Conservation (phyloP, 768 basidiomycete genomes). For the Leucocoprinus birnbaumii region DNA sequence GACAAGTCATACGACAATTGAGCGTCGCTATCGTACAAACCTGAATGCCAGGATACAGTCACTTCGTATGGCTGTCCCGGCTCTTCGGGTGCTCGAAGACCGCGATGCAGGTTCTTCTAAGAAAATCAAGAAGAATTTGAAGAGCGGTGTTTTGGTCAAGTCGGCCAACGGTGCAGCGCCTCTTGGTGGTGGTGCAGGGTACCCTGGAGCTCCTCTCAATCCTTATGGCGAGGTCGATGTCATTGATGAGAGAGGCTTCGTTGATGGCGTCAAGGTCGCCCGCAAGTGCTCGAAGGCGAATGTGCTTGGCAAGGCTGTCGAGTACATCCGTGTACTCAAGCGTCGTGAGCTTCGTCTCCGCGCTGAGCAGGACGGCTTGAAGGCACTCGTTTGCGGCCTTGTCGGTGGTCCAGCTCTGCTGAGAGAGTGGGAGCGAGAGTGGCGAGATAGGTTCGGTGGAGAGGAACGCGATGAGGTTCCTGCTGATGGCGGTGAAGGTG, state of each 20-base stretch:
- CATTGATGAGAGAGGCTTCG: constrained; percentile 81
- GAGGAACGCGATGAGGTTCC: constrained; percentile 65
- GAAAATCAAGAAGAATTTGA: constrained; percentile 46
- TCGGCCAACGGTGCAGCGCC: constrained; percentile 14
- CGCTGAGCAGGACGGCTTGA: constrained; percentile 74
- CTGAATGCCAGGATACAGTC: constrained; percentile 84
- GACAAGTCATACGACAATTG: constrained; percentile 88
- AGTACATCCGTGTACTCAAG: constrained; percentile 89
- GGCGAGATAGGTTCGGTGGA: constrained; percentile 72
- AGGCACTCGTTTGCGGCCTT: constrained; percentile 63
- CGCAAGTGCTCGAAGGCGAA: constrained; percentile 90
- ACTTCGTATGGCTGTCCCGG: constrained; percentile 78
- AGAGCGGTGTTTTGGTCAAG: constrained; percentile 35
- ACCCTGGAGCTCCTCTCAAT: constrained; percentile 26
- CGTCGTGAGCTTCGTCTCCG: constrained; percentile 68
- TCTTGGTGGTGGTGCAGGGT: not conserved
- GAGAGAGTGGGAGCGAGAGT: constrained; percentile 74
- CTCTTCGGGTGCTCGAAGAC: constrained; percentile 74
- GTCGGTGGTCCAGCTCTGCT: constrained; percentile 73
- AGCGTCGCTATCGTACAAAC: constrained; percentile 85
- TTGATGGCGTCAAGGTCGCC: constrained; percentile 91
- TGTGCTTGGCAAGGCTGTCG: constrained; percentile 85
- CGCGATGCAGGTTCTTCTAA: constrained; percentile 43
- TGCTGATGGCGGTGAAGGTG: constrained; percentile 48
- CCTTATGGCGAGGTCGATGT: constrained; percentile 44